Conservation (phyloP, 306 rosid species). For the Erythrophleum fordii region DNA sequence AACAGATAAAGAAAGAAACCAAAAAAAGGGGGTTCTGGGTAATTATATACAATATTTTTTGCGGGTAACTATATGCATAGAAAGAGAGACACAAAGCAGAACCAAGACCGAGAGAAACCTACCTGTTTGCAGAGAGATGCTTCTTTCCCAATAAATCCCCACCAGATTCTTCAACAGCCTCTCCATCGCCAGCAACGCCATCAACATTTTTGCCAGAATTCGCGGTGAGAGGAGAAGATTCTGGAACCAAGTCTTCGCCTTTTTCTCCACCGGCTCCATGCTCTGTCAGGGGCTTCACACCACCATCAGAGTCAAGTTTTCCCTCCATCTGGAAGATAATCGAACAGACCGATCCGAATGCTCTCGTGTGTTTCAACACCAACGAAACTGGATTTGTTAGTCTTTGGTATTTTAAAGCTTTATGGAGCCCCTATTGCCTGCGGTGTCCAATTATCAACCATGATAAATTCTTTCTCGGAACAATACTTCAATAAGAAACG, state of each 20-base stretch:
- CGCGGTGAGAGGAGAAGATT: background rate
- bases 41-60: background rate
- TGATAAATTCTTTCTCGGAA: background rate
- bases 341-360: conserved; percentile 5
- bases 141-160: conserved; percentile 10
- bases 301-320: conserved; percentile 40
- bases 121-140: conserved; percentile 35
- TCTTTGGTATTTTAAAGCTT: background rate
- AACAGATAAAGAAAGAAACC: background rate
- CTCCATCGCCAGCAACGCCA: background rate
- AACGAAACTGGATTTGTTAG: background rate
- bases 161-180: conserved; percentile 2
- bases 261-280: background rate
- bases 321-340: background rate
- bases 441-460: background rate
- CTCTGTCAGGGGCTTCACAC: conserved; percentile 23
- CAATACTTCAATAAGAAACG: background rate
- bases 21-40: background rate
- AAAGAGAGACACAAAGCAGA: conserved; percentile 10
- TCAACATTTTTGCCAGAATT: background rate
- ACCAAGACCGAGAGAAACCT: background rate
- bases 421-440: background rate
- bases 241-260: background rate
- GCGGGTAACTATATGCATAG: background rate
- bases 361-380: background rate